Evolutionary conservation across 345 rosid species (phyloP).

Genomic region (Eucalyptus decipiens): DNA sequence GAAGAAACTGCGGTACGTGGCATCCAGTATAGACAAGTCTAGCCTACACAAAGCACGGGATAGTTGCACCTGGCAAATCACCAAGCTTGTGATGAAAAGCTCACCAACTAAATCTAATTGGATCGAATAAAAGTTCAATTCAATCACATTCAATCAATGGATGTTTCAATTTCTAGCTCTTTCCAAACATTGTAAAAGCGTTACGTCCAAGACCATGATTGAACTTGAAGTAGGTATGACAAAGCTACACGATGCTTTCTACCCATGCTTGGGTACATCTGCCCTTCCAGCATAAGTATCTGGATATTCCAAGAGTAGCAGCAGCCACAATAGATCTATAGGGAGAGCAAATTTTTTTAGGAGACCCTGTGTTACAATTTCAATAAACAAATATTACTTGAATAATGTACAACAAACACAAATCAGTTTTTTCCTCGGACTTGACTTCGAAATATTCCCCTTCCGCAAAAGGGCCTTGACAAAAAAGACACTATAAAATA

Average conservation of each 20-base stretch:
- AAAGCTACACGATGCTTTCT: neutral
- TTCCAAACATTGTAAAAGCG: neutral
- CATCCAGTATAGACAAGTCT: fast-evolving
- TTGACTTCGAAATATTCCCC: neutral
- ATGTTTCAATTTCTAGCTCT: neutral
- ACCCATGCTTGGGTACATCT: neutral
- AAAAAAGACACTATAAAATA: neutral
- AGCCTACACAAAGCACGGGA: neutral
- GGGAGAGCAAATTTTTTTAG: neutral
- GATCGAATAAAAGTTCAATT: neutral
- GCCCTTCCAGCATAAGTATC: neutral
- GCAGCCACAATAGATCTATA: neutral
- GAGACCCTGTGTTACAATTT: neutral
- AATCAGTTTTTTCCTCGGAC: neutral
- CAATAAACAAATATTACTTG: neutral
- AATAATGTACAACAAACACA: neutral
- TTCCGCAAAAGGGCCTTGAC: neutral
- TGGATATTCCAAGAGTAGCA: neutral
- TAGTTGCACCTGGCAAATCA: neutral
- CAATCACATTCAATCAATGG: neutral
- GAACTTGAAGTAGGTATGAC: neutral
- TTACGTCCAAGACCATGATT: neutral
- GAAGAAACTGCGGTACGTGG: neutral
- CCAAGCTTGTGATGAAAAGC: neutral
- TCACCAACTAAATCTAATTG: neutral